phyloP scores from a whole-genome alignment of 352 stramenopile genomes.

The Plasmopara muralis region DNA sequence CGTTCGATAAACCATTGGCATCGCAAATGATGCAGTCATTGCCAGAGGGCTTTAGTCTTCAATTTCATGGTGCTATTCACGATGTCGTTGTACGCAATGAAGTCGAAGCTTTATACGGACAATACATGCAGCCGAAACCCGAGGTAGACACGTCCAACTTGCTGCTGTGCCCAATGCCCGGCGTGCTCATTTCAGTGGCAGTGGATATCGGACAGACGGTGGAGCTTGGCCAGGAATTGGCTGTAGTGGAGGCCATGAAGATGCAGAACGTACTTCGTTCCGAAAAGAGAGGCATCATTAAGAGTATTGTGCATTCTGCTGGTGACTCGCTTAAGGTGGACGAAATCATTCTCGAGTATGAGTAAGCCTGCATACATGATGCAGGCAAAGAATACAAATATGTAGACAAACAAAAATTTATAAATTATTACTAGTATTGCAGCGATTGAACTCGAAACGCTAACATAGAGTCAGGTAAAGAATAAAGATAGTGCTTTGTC shows the following conservation, averaged over 20 bases:
- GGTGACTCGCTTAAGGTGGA: constrained; percentile 89
- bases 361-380: constrained; percentile 32
- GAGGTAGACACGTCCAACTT: constrained; percentile 88
- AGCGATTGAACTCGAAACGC: too few relatives aligned
- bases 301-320: constrained; percentile 65
- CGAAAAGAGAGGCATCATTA: constrained; percentile 84
- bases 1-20: constrained; percentile 21
- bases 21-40: constrained; percentile 62
- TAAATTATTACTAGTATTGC: too few relatives aligned
- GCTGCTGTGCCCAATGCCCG: constrained; percentile 94
- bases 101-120: constrained; percentile 77
- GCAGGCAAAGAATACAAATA: background rate
- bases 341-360: constrained; percentile 89
- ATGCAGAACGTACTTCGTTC: constrained; percentile 97
- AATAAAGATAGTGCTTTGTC: too few relatives aligned
- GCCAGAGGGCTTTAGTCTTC: constrained; percentile 68
- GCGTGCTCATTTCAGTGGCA: constrained; percentile 81
- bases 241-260: constrained; percentile 97
- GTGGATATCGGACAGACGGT: constrained; percentile 89
- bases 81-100: constrained; percentile 86
- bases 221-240: constrained; percentile 90
- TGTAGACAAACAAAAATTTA: background rate
- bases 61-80: constrained; percentile 84
- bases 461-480: too few relatives aligned
- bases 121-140: constrained; percentile 88